A percentile compares a stretch with the other conserved stretches of the same genome.
phyloP scores from a whole-genome alignment of 202 grass and related monocot species.

The Schoenoplectus tabernaemontani region DNA sequence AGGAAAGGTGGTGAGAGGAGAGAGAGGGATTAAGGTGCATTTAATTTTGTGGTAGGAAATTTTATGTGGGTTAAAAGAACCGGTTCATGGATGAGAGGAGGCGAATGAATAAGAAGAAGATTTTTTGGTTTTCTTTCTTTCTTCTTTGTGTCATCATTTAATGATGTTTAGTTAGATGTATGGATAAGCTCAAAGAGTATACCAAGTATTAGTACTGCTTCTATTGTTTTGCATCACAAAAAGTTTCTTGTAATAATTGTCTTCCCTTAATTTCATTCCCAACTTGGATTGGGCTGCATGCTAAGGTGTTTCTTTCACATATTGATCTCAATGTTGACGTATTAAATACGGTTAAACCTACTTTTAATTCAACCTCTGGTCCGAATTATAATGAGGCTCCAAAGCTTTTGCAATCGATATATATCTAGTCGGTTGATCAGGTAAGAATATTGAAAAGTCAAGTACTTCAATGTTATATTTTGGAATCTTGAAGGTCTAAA shows the following conservation, averaged over 20 bases:
- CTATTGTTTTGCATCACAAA: background rate
- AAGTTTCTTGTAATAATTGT: background rate
- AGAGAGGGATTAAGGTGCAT: background rate
- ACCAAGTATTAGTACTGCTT: background rate
- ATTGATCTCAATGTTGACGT: too few species aligned
- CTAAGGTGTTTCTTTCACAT: too few species aligned
- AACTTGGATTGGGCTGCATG: too few species aligned
- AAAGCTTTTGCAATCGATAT: too few species aligned
- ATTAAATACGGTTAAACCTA: too few species aligned
- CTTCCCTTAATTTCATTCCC: background rate
- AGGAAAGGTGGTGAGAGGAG: conserved; percentile 17
- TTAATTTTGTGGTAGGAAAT: conserved; percentile 12
- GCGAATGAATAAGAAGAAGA: background rate
- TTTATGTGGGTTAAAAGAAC: conserved; percentile 11
- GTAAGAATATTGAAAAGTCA: too few species aligned
- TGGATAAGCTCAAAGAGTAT: background rate
- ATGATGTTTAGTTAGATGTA: background rate
- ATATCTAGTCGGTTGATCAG: too few species aligned
- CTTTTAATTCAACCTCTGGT: too few species aligned
- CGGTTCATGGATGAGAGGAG: conserved; percentile 12
- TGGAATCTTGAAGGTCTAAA: too few species aligned
- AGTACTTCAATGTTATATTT: too few species aligned
- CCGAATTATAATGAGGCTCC: too few species aligned
- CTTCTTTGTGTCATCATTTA: background rate
- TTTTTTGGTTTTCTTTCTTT: background rate